Evolutionary conservation across 257 asterid species (phyloP).

Genomic region (Verbena officinalis): DNA sequence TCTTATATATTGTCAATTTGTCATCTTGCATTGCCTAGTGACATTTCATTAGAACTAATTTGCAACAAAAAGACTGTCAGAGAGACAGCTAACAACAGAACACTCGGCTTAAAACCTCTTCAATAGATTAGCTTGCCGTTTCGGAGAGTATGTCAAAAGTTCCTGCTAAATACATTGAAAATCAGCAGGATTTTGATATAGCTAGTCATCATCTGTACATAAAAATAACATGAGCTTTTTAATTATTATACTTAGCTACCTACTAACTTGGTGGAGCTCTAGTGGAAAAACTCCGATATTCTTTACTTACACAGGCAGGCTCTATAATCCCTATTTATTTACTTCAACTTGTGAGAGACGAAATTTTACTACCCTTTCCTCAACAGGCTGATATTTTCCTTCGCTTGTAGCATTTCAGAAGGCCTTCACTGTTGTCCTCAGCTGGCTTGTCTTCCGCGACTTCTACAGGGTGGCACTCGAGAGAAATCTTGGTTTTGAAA

Average conservation of each 20-base stretch:
- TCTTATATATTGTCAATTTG: background rate
- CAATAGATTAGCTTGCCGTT: background rate
- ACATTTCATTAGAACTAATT: background rate
- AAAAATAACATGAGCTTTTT: conserved; percentile 6
- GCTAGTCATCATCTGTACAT: conserved; percentile 32
- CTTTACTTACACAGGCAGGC: too few species aligned
- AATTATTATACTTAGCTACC: background rate
- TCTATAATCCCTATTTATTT: background rate
- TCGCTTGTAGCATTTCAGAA: conserved; percentile 44
- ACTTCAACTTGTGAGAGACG: background rate
- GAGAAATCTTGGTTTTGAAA: conserved; percentile 10
- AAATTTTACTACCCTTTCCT: conserved; percentile 21
- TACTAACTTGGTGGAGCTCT: background rate
- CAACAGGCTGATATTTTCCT: conserved; percentile 33
- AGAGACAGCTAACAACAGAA: too few species aligned
- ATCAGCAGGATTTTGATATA: conserved; percentile 29
- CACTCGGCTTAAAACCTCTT: background rate
- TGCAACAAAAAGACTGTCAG: background rate
- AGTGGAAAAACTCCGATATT: too few species aligned
- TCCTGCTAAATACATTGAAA: conserved; percentile 33
- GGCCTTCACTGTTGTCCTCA: conserved; percentile 20
- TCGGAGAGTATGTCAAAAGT: conserved; percentile 3
- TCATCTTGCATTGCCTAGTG: background rate
- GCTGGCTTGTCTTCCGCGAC: conserved; percentile 7
- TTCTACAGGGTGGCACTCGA: conserved; percentile 3